These are phyloP conservation scores for Cryphonectria radicalis DNA, from an alignment of 2,329 filamentous ascomycete species.

Conservation along the genomic window DNA sequence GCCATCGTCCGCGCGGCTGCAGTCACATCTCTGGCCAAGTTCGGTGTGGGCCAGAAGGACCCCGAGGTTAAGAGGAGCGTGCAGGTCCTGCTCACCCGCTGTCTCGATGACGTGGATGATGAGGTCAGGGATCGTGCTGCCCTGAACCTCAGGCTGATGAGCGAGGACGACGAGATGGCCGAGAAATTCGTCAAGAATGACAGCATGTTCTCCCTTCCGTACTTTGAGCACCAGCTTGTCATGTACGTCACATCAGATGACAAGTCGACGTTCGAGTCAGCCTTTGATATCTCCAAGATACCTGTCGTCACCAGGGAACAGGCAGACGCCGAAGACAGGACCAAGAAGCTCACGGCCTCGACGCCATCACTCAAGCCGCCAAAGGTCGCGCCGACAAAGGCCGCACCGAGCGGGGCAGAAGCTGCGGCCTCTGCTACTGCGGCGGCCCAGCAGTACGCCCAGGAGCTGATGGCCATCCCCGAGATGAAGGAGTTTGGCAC, in stretches of 20 bases:
- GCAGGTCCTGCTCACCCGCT: conserved; percentile 86
- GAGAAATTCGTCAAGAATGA: conserved; percentile 92
- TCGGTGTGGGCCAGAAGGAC: conserved; percentile 95
- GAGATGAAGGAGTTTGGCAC: conserved; percentile 89
- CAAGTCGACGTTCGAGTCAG: conserved; percentile 78
- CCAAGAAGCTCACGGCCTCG: conserved; percentile 93
- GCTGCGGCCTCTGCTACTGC: conserved; percentile 76
- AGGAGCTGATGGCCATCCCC: conserved; percentile 85
- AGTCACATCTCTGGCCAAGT: conserved; percentile 94
- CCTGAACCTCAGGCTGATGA: conserved; percentile 89
- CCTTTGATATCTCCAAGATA: conserved; percentile 90
- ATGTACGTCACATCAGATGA: conserved; percentile 96
- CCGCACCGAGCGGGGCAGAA: conserved; percentile 70
- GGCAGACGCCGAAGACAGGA: conserved; percentile 92
- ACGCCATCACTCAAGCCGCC: conserved; percentile 94
- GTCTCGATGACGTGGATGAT: conserved; percentile 95
- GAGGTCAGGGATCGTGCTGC: conserved; percentile 96
- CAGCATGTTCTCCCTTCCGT: conserved; percentile 91
- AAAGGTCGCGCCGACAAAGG: conserved; percentile 76
- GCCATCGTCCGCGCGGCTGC: conserved; percentile 93
- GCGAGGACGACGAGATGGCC: conserved; percentile 86
- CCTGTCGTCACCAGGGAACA: conserved; percentile 95
- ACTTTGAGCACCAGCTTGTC: conserved; percentile 95
- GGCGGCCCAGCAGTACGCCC: conserved; percentile 83
- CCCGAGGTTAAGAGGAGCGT: conserved; percentile 97